phyloP scores from a whole-genome alignment of 164 flowering plant species.

The Buxus sempervirens region DNA sequence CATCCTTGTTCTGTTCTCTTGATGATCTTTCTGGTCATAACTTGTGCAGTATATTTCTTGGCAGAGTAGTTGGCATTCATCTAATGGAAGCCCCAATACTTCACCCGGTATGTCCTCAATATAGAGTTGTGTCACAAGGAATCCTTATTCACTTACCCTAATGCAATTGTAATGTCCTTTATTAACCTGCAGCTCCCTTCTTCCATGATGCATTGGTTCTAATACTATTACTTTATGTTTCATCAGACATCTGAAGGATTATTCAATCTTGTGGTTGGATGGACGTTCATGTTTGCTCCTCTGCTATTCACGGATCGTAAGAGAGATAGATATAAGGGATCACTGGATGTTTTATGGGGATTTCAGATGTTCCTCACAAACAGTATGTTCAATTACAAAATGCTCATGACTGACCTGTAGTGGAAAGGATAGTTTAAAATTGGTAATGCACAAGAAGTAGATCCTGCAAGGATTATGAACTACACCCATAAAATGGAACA shows the following conservation, averaged over 20 bases:
- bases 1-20: no score
- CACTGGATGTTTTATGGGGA: constrained; percentile 85
- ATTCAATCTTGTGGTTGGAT: constrained; percentile 92
- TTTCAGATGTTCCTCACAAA: constrained; percentile 96
- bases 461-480: not conserved
- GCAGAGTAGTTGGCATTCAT: constrained; percentile 83
- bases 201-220: not conserved
- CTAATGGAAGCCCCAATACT: constrained; percentile 75
- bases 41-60: constrained; percentile 31
- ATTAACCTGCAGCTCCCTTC: not conserved
- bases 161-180: not conserved
- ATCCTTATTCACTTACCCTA: no score
- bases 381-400: constrained; percentile 41
- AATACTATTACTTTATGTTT: not conserved
- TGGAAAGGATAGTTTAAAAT: not conserved
- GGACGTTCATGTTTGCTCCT: constrained; percentile 97
- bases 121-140: not conserved
- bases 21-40: constrained; percentile 18
- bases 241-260: constrained; percentile 79
- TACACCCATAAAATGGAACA: no score
- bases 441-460: not conserved
- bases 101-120: constrained; percentile 68
- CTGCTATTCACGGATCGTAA: constrained; percentile 72
- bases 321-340: constrained; percentile 69
- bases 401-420: not conserved